Base-by-base conservation (phyloP, 345 rosid species). In the Cardiospermum halicacabum region DNA sequence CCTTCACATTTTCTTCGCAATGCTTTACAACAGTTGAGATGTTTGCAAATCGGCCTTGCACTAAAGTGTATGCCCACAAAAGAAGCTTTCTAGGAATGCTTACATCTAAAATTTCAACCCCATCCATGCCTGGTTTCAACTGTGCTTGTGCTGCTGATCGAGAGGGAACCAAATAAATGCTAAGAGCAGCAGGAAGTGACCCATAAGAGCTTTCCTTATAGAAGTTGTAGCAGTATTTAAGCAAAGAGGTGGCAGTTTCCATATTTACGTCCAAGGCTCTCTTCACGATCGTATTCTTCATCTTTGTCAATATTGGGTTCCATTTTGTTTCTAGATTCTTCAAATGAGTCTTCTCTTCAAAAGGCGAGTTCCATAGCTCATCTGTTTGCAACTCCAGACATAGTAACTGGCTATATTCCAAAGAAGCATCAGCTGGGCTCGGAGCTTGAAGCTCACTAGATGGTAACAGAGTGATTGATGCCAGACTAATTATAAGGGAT, bases 71-170 rank as follows among this genome's bases (percentile, higher is more conserved):
- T 55, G 97, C 95, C 99, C 99, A 94, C 83, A 87, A 71, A 69
- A 89, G 89, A 74, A 94, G 88, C 82, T 91, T 94, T 84, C 97
- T 85, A 19, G 91, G 97, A 74, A 79, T 70, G 85, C 96, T 91
- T 59, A 91, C 53, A 75, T 94, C 97, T 60, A 94, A 80, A 80
- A 74, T 69, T 77, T 91, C 99, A 65, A 84, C 76, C 69, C 92
- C 96, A 69, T 85, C 89, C 12, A 50, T 60, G 34, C 86, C 84
- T 26, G 86, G 76, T 49, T 79, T 78, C 64, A 72, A 51, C 62
- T 78, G 75, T 36, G 75, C 82, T 27, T 77, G 83, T 45, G 66
- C 57, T 57, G 78, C 81, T 51, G 78, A 48, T 58, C 64, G 68
- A 66, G 89, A 78, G 53, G 85, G 89, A 50, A 79, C 81, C 65